These are phyloP conservation scores for Barbatosphaeria neglecta DNA, from an alignment of 495 filamentous ascomycete species.

Conservation along the genomic window DNA sequence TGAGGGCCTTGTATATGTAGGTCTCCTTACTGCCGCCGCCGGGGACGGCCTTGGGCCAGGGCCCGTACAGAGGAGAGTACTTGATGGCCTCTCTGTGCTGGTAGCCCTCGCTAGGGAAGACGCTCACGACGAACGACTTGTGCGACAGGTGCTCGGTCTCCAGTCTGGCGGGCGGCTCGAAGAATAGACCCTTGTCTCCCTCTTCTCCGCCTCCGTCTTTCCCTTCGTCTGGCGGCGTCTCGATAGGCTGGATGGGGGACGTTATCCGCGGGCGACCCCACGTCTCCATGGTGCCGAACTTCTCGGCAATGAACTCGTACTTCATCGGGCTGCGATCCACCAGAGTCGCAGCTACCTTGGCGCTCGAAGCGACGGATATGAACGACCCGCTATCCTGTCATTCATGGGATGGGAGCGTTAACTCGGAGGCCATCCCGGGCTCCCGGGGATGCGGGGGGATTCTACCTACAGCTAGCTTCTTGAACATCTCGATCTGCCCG, in stretches of 20 bases:
- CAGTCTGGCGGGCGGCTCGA: neutral
- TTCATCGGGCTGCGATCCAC: slow-evolving; percentile 1
- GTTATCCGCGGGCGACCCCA: neutral
- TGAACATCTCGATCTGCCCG: slow-evolving; percentile 67
- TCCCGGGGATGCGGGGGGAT: neutral
- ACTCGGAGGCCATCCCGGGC: neutral
- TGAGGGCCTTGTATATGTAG: slow-evolving; percentile 20
- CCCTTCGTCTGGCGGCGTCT: neutral
- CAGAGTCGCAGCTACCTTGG: neutral
- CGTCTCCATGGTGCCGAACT: neutral
- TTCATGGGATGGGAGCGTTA: neutral
- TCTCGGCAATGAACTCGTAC: slow-evolving; percentile 1
- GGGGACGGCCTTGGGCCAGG: slow-evolving; percentile 21
- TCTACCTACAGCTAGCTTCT: slow-evolving; percentile 54
- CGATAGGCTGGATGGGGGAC: neutral
- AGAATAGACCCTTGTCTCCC: too few relatives aligned
- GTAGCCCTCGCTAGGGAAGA: slow-evolving; percentile 22
- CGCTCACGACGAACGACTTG: slow-evolving; percentile 24
- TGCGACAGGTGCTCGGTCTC: neutral
- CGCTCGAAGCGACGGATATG: neutral
- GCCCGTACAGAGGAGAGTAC: slow-evolving; percentile 28
- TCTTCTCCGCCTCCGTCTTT: neutral
- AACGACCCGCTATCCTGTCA: slow-evolving; percentile 1
- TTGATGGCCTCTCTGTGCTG: slow-evolving; percentile 19
- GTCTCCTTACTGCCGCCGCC: slow-evolving; percentile 5